phyloP scores from a whole-genome alignment of 169 alveolate genomes.

The Perkinsus olseni region DNA sequence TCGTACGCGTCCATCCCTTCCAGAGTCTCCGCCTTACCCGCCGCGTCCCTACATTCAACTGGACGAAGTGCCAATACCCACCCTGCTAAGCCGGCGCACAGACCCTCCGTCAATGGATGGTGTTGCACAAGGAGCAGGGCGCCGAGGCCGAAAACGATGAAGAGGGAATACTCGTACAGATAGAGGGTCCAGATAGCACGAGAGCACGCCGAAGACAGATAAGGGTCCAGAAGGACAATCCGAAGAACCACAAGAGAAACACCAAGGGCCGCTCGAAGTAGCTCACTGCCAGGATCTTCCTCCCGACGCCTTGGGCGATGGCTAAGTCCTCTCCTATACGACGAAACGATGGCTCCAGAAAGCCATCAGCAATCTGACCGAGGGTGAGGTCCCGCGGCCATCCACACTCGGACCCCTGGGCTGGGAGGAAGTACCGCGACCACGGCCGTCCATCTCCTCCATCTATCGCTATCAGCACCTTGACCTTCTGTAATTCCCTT shows the following conservation, averaged over 20 bases:
- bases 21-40: background rate
- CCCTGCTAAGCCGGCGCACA: background rate
- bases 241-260: background rate
- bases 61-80: background rate
- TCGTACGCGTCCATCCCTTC: background rate
- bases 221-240: background rate
- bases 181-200: no score
- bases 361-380: background rate
- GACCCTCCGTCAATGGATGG: background rate
- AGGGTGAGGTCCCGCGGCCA: background rate
- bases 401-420: background rate
- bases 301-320: background rate
- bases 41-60: background rate
- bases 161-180: background rate
- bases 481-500: background rate
- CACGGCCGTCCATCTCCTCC: background rate
- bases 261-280: background rate
- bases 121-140: background rate
- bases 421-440: background rate
- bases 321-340: background rate
- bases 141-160: background rate
- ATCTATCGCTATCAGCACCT: background rate
- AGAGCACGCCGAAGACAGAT: no score
- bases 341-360: background rate
- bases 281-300: background rate